Percentiles rank a stretch among this genome's conserved stretches.
phyloP scores from a whole-genome alignment of 306 rosid species.

The Rubus parviflorus region DNA sequence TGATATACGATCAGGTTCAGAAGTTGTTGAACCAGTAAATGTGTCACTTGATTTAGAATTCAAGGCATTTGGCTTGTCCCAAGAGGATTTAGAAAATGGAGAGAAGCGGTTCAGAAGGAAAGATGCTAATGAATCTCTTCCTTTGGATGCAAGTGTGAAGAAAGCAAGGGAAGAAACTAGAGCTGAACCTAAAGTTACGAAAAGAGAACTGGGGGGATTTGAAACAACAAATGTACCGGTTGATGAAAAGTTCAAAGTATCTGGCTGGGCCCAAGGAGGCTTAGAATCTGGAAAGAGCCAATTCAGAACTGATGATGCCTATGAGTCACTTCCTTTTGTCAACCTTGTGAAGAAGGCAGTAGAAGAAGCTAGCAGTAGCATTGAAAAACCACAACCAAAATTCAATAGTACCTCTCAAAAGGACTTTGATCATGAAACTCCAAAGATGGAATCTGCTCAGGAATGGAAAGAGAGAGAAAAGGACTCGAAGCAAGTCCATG shows the following conservation, averaged over 20 bases:
- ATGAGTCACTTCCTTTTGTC: constrained; percentile 30
- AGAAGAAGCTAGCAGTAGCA: constrained; percentile 39
- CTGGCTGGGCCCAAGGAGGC: constrained; percentile 32
- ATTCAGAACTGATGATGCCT: constrained; percentile 31
- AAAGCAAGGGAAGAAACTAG: constrained; percentile 33
- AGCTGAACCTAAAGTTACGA: constrained; percentile 27
- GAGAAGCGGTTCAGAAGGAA: constrained; percentile 32
- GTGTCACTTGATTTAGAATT: constrained; percentile 16
- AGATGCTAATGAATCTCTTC: constrained; percentile 28
- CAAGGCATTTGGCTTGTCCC: constrained; percentile 25
- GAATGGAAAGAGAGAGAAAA: constrained; percentile 45
- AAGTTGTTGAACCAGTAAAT: constrained; percentile 33
- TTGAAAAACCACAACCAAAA: constrained; percentile 34
- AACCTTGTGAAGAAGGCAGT: constrained; percentile 30
- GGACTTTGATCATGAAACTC: constrained; percentile 44
- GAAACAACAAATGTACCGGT: constrained; percentile 29
- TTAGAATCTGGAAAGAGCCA: constrained; percentile 23
- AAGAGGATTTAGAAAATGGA: constrained; percentile 28
- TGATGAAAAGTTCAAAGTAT: constrained; percentile 30
- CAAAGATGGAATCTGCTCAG: constrained; percentile 41
- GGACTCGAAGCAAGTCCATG: constrained; percentile 32
- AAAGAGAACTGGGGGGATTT: constrained; percentile 34
- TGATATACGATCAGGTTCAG: constrained; percentile 40
- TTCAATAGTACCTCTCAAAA: constrained; percentile 31
- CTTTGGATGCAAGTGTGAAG: constrained; percentile 30